These are phyloP conservation scores for Remersonia thermophila DNA, from an alignment of 2,329 filamentous ascomycete genomes.

Conservation along the genomic window DNA sequence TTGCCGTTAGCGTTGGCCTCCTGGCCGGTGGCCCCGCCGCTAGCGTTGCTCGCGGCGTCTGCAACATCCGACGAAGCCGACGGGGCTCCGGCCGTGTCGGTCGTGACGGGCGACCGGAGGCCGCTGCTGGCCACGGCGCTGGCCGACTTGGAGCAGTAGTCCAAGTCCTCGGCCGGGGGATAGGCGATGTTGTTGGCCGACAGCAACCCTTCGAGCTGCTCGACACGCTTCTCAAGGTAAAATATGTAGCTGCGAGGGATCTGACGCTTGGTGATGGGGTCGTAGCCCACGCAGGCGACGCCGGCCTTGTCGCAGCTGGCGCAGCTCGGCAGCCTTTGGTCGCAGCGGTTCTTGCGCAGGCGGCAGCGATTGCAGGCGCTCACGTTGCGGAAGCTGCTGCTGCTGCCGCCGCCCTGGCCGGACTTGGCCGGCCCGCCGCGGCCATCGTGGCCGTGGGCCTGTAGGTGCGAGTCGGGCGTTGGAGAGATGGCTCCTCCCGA, in stretches of 20 bases:
- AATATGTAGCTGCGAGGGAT: conserved; percentile 92
- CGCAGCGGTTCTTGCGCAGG: conserved; percentile 85
- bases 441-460: conserved; percentile 16
- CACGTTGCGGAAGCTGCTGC: conserved; percentile 69
- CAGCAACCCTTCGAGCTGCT: conserved; percentile 70
- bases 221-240: conserved; percentile 79
- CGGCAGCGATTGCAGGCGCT: conserved; percentile 91
- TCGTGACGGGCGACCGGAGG: conserved; percentile 21
- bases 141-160: conserved; percentile 42
- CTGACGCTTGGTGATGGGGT: conserved; percentile 91
- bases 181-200: conserved; percentile 57
- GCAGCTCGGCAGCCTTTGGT: conserved; percentile 84
- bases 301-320: conserved; percentile 86
- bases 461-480: conserved; percentile 19
- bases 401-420: conserved; percentile 27
- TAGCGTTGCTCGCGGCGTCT: conserved; percentile 11
- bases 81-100: no score
- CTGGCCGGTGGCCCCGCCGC: conserved; percentile 20
- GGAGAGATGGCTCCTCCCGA: conserved; percentile 21
- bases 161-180: conserved; percentile 58
- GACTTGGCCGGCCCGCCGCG: conserved; percentile 17
- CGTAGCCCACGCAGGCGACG: conserved; percentile 86
- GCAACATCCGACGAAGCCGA: not conserved
- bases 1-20: conserved; percentile 33
- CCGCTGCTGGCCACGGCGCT: conserved; percentile 7